Evolutionary conservation across 768 basidiomycete genomes (phyloP), one percentile per base, ranked within the genome.

Genomic region (Coprinellus micaceus): DNA sequence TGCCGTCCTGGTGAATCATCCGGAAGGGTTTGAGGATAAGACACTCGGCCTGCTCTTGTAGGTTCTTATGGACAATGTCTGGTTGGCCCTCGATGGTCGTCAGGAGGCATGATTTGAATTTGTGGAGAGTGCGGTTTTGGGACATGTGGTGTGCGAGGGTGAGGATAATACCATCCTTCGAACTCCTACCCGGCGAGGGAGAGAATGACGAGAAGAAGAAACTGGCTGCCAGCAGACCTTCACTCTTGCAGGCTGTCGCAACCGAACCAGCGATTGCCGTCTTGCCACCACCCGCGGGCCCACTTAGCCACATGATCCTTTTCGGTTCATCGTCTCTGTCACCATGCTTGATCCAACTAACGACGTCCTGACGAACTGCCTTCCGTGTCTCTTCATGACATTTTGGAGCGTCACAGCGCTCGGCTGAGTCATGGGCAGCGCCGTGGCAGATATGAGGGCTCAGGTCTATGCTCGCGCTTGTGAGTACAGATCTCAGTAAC

Each of bases 231-330:
- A 60, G 53, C 1, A 43, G 37, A 22, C 53, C 52, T 21, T 50
- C 37, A 17, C 19, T 37, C 9, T 28, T 22, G 39, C 52, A 54
- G 12, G 26, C 21, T 29, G 54, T 49, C 15, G 60, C 45, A 21
- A 60, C 36, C 24, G 48, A 53, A 17, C 53, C 52, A n/a, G 39
- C 45, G 17, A 60, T 57, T 22, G 56, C 57, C 1, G 58, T 55
- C 26, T 56, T 59, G 3, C 58, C 58, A 2, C 48, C 29, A 12
- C 58, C 58, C 1, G 59, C 54, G 30, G 54, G 55, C 9, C 59
- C 60, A 7, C 33, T 47, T 2, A 60, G 19, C 56, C 56, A 54
- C n/a, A 54, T 3, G 19, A 41, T 15, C 21, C 26, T 21, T 3
- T n/a, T 39, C 29, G 21, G 13, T 17, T 26, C 29, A 10, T 22